phyloP scores from a whole-genome alignment of 2,329 filamentous ascomycete genomes.

The Clonostachys byssicola region DNA sequence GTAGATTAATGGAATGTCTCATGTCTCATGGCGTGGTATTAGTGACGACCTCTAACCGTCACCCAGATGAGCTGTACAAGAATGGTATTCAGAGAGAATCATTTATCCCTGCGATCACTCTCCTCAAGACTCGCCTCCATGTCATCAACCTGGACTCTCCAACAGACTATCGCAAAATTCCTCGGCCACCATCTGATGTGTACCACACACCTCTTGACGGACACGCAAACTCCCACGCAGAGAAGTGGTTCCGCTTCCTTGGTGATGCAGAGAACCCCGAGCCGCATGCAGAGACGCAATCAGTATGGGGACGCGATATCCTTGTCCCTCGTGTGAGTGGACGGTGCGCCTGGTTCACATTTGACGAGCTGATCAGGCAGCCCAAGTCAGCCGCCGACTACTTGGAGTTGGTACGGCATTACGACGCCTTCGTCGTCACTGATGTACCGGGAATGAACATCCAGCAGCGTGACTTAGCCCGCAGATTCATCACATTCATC shows the following conservation, averaged over 20 bases:
- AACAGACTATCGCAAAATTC: conserved; percentile 97
- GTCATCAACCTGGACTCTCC: conserved; percentile 93
- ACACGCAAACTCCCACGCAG: conserved; percentile 73
- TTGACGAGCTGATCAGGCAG: conserved; percentile 83
- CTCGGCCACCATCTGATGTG: conserved; percentile 85
- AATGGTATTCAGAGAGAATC: conserved; percentile 96
- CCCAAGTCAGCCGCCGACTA: conserved; percentile 95
- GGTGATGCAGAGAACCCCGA: conserved; percentile 74
- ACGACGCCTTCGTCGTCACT: conserved; percentile 89
- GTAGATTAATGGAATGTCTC: conserved; percentile 74
- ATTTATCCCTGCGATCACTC: conserved; percentile 91
- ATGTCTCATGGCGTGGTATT: conserved; percentile 98
- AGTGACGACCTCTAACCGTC: conserved; percentile 94
- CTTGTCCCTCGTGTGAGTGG: conserved; percentile 84
- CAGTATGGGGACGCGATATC: conserved; percentile 91
- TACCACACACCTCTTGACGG: conserved; percentile 86
- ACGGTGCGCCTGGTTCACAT: conserved; percentile 84
- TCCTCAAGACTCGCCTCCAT: conserved; percentile 78
- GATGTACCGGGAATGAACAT: conserved; percentile 90
- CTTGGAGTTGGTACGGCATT: conserved; percentile 82
- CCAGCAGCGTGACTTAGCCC: conserved; percentile 78
- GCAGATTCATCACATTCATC: conserved; percentile 95
- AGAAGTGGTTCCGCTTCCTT: conserved; percentile 94
- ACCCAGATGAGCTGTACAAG: conserved; percentile 94
- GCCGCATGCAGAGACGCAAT: conserved; percentile 74